These are phyloP conservation scores for Dendryphion nanum DNA, from an alignment of 2,329 filamentous ascomycete species.

Conservation along the genomic window DNA sequence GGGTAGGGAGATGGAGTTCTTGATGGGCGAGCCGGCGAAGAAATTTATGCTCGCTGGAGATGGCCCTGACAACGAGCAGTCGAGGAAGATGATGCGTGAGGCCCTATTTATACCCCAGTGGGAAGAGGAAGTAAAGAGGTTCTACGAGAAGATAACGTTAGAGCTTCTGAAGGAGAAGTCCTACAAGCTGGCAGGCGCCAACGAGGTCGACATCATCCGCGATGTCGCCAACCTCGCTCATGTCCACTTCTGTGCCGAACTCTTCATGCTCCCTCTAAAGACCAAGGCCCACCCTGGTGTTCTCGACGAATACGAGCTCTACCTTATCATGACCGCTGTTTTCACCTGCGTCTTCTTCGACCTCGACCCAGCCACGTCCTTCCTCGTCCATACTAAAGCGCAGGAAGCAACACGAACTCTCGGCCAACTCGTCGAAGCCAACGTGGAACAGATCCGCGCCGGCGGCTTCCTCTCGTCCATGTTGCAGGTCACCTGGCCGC, in stretches of 20 bases:
- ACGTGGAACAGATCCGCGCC: conserved; percentile 58
- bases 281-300: conserved; percentile 53
- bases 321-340: conserved; percentile 57
- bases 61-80: neutral
- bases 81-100: conserved; percentile 10
- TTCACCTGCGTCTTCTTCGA: conserved; percentile 67
- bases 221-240: conserved; percentile 56
- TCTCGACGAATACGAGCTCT: conserved; percentile 51
- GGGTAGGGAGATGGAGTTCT: conserved; percentile 56
- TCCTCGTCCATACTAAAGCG: conserved; percentile 60
- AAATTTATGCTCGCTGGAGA: conserved; percentile 54
- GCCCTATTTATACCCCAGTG: conserved; percentile 51
- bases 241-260: conserved; percentile 54
- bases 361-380: conserved; percentile 65
- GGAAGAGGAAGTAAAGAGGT: conserved; percentile 61
- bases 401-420: conserved; percentile 44
- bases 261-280: conserved; percentile 58
- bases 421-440: conserved; percentile 1
- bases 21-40: conserved; percentile 55
- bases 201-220: conserved; percentile 64
- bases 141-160: conserved; percentile 63
- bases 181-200: conserved; percentile 57
- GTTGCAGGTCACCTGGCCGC: conserved; percentile 1
- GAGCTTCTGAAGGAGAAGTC: conserved; percentile 28
- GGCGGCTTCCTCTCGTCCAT: conserved; percentile 56